Evolutionary conservation across 345 rosid genomes (phyloP), one percentile per base, ranked within the genome.

Genomic region (Brassica rapa): DNA sequence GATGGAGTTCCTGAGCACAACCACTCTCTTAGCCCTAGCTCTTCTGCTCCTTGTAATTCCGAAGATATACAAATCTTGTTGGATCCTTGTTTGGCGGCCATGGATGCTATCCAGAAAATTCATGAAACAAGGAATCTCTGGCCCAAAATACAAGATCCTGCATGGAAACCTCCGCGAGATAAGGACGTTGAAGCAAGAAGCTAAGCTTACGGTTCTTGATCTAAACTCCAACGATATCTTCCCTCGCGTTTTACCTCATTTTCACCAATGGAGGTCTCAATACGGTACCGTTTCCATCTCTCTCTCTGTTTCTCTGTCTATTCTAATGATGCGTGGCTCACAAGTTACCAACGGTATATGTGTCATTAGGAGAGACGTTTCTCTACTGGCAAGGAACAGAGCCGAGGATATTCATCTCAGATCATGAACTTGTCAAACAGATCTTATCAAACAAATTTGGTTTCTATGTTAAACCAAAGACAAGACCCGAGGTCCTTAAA

Each of bases 311-410:
- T 4, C 32, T 33, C 14, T 60, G 25, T 29, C 12, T 32, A 4
- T 32, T 32, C 35, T 32, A 32, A 32, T 32, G 65, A 37, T 39
- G 68, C 67, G 19, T 78, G 8, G 19, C 33, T 59, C 35, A 71
- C 56, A 72, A 72, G 74, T 35, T 24, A 67, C 4, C 6, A 41
- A 33, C 59, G 63, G 62, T 62, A 12, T 51, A 8, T 19, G 1
- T 57, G 3, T 23, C 66, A 57, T 67, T 66, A 85, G 87, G 89
- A 29, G 86, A 85, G 19, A 85, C 80, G 6, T 73, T 87, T 69
- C 77, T 83, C 25, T 85, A 79, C 62, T 88, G 90, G 91, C 16
- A 72, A 9, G 88, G 86, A 70, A 68, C 82, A 33, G 66, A 76
- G 68, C 86, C 89, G 33, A 79, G 82, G 79, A 4, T 88, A 6